Conservation (phyloP, 208 protist genomes). For the Leishmania aethiopica region DNA sequence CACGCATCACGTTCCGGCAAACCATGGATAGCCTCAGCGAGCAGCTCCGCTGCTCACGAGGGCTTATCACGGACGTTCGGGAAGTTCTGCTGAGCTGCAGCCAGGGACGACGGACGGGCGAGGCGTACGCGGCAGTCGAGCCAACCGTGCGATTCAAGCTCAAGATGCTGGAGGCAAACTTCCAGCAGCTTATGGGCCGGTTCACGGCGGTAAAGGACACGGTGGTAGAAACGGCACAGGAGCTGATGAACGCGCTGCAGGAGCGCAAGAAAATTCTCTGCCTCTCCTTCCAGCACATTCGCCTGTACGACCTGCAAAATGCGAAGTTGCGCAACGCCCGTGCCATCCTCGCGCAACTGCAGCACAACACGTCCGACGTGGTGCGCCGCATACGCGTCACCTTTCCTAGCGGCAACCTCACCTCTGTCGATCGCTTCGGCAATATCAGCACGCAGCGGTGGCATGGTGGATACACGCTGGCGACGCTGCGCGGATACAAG, state of each 20-base stretch:
- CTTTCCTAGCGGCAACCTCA: conserved; percentile 77
- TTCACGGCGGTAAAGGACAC: conserved; percentile 88
- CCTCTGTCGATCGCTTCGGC: conserved; percentile 86
- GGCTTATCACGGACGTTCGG: conserved; percentile 79
- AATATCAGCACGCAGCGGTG: conserved; percentile 84
- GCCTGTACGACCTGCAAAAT: conserved; percentile 90
- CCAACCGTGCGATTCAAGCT: conserved; percentile 89
- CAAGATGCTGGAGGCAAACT: conserved; percentile 89
- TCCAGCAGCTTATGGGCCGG: conserved; percentile 86
- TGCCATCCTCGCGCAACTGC: conserved; percentile 76
- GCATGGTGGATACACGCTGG: conserved; percentile 86
- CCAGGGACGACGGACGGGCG: conserved; percentile 42
- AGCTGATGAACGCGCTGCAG: conserved; percentile 86
- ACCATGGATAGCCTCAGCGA: conserved; percentile 90
- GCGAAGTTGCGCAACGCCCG: conserved; percentile 77
- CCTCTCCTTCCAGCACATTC: conserved; percentile 93
- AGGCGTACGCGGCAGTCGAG: conserved; percentile 82
- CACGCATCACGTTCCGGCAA: conserved; percentile 83
- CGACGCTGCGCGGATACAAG: conserved; percentile 66
- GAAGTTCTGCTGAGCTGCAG: conserved; percentile 64
- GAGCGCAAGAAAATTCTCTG: conserved; percentile 92
- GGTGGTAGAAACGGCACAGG: conserved; percentile 81
- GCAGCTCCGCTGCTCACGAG: conserved; percentile 74
- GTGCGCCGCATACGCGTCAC: conserved; percentile 69
- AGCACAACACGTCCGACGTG: conserved; percentile 60